A percentile compares a stretch with the other conserved stretches of the same genome.
phyloP scores from a whole-genome alignment of 352 stramenopile genomes.

The Globisporangium polare region DNA sequence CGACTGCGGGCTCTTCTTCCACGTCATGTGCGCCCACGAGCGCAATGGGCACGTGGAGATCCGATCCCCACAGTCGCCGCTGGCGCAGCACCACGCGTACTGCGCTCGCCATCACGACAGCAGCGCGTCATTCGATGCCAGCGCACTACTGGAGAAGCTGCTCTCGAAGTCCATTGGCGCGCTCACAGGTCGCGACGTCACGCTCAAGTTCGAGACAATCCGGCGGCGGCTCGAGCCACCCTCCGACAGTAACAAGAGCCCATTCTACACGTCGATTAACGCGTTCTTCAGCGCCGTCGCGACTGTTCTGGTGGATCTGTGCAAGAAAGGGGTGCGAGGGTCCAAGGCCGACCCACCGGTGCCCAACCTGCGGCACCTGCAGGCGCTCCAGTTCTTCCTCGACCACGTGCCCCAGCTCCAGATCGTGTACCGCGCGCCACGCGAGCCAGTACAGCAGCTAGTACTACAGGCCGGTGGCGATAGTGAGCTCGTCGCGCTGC shows the following conservation, averaged over 20 bases:
- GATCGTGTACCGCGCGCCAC: conserved; percentile 35
- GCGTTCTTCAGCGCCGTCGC: conserved; percentile 38
- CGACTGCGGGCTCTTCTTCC: conserved; percentile 56
- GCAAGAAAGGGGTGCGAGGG: conserved; percentile 40
- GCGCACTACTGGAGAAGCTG: conserved; percentile 45
- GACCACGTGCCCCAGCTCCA: conserved; percentile 62
- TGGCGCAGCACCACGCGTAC: conserved; percentile 56
- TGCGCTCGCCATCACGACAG: conserved; percentile 54
- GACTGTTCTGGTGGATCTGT: conserved; percentile 41
- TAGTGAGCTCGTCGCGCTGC: conserved; percentile 37
- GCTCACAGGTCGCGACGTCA: conserved; percentile 48
- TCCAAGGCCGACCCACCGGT: conserved; percentile 49
- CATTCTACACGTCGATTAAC: conserved; percentile 32
- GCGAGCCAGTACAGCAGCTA: conserved; percentile 16
- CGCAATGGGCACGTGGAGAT: conserved; percentile 34
- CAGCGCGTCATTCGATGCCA: conserved; percentile 28
- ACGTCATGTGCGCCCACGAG: conserved; percentile 52
- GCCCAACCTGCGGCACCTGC: conserved; percentile 58
- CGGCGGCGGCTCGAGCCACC: conserved; percentile 28
- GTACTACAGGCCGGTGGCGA: conserved; percentile 35
- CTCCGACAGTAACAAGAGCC: not conserved
- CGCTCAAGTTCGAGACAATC: conserved; percentile 38
- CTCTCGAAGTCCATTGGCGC: conserved; percentile 45
- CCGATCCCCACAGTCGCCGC: conserved; percentile 10
- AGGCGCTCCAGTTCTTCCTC: conserved; percentile 66